Conservation (phyloP, 139 green algal species). For the Zygnema circumcarinatum region DNA sequence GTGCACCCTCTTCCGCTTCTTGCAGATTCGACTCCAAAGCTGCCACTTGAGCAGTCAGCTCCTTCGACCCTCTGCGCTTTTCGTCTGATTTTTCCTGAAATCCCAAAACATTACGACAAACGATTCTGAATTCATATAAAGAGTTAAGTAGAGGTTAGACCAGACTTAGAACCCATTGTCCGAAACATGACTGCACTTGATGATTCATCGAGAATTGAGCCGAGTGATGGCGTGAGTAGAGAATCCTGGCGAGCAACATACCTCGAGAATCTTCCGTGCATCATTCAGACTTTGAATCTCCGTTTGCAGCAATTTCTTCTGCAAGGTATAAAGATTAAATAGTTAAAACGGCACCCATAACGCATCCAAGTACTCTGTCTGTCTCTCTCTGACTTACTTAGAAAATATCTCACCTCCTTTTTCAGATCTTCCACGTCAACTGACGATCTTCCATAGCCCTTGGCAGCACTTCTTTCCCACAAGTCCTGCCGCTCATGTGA, state of each 20-base stretch:
- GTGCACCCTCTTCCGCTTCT: background rate
- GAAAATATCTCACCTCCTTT: background rate
- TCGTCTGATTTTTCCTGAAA: background rate
- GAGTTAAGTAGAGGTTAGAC: no score
- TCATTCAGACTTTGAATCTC: slow-evolving; percentile 8
- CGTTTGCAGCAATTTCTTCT: slow-evolving; percentile 22
- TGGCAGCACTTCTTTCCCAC: background rate
- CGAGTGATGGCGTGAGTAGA: no score
- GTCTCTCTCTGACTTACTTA: background rate
- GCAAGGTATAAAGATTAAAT: background rate
- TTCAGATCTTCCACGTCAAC: background rate
- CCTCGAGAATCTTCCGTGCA: background rate
- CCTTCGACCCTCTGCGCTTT: background rate
- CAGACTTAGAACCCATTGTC: no score
- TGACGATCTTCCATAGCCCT: background rate
- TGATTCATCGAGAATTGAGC: no score
- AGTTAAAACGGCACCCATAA: background rate
- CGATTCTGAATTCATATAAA: no score
- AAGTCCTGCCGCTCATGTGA: background rate
- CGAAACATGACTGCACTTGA: no score
- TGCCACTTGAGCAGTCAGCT: background rate
- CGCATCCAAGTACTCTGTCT: background rate
- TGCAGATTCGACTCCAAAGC: slow-evolving; percentile 23
- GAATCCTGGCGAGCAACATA: no score
- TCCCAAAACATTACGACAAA: no score